These are phyloP conservation scores for Trichoderma hamatum DNA, from an alignment of 2,329 filamentous ascomycete species.

Conservation along the genomic window DNA sequence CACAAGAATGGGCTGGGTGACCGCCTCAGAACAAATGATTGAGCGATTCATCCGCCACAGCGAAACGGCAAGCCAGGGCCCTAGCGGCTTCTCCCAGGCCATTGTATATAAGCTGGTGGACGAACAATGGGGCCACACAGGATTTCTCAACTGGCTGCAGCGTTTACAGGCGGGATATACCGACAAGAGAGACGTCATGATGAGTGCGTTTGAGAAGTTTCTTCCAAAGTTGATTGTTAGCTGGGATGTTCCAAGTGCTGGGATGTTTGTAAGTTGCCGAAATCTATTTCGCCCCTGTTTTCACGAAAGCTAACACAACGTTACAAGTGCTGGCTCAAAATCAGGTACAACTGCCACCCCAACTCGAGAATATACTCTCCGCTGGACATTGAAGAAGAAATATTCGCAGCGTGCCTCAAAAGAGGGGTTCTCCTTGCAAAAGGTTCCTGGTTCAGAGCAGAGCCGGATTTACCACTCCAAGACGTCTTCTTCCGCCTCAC, in stretches of 20 bases:
- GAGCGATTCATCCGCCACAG: constrained; percentile 81
- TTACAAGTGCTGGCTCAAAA: constrained; percentile 69
- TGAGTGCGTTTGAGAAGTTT: constrained; percentile 77
- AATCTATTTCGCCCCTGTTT: background rate
- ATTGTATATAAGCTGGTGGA: constrained; percentile 88
- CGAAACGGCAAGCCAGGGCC: constrained; percentile 85
- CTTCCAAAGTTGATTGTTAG: constrained; percentile 75
- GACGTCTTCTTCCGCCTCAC: constrained; percentile 88
- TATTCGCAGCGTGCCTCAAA: constrained; percentile 77
- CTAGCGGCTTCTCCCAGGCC: constrained; percentile 81
- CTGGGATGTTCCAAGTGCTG: constrained; percentile 79
- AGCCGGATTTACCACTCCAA: constrained; percentile 60
- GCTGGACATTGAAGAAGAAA: constrained; percentile 76
- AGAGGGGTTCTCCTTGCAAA: constrained; percentile 79
- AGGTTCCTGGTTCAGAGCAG: constrained; percentile 89
- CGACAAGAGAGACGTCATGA: constrained; percentile 71
- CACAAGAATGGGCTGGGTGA: constrained; percentile 84
- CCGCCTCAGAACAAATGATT: constrained; percentile 80
- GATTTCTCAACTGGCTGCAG: constrained; percentile 88
- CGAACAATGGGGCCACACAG: constrained; percentile 89
- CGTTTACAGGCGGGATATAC: constrained; percentile 82
- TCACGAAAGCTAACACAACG: background rate
- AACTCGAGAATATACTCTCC: constrained; percentile 55
- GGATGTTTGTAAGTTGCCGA: constrained; percentile 79
- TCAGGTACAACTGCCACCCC: constrained; percentile 70